A percentile compares a stretch with the other conserved stretches of the same genome.
phyloP scores from a whole-genome alignment of 1,284 basidiomycete genomes.

The Ceratobasidium sp. region DNA sequence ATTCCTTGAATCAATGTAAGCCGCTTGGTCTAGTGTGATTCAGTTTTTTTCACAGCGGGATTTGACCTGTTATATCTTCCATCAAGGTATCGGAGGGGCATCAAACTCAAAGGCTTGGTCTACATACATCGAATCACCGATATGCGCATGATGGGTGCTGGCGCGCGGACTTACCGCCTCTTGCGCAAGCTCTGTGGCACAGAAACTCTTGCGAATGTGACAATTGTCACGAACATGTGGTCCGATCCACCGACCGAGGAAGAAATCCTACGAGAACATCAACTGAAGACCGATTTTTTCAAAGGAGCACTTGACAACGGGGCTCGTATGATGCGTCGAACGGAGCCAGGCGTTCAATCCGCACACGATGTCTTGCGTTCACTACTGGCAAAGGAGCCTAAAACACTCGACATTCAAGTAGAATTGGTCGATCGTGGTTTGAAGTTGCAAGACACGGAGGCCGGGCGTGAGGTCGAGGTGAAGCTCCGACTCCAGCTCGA shows the following conservation, averaged over 20 bases:
- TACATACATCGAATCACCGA: constrained; percentile 45
- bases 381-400: constrained; percentile 1
- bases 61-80: not conserved
- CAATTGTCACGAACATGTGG: constrained; percentile 52
- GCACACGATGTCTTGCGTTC: constrained; percentile 20
- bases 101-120: constrained; percentile 40
- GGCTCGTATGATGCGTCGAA: constrained; percentile 27
- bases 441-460: not conserved
- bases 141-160: constrained; percentile 37
- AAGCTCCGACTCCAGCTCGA: constrained; percentile 22
- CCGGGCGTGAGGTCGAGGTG: constrained; percentile 18
- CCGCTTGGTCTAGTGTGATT: too few relatives aligned
- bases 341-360: not conserved
- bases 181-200: constrained; percentile 43
- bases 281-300: constrained; percentile 48
- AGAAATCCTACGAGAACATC: constrained; percentile 45
- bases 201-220: constrained; percentile 46
- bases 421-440: constrained; percentile 6
- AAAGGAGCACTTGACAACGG: constrained; percentile 20
- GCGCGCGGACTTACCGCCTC: constrained; percentile 33
- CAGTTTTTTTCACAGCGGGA: not conserved
- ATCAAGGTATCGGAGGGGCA: constrained; percentile 17
- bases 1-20: constrained; percentile 37
- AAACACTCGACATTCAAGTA: not conserved
- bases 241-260: constrained; percentile 29